Evolutionary conservation across 805 yeast species (phyloP).

Genomic region (Ogataea wickerhamii): DNA sequence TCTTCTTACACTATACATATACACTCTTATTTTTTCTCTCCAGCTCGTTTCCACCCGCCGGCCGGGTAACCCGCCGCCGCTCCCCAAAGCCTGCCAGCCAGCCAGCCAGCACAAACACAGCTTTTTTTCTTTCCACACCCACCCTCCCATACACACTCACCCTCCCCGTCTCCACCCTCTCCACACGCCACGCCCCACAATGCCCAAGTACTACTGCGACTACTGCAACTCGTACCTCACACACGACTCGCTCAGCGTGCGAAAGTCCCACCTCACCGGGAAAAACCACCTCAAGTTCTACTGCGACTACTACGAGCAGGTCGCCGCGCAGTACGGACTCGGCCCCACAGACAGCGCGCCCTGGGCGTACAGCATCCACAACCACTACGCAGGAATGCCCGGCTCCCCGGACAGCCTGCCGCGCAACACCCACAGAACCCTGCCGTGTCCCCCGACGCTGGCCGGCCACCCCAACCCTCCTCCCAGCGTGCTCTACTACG

Average conservation of each 20-base stretch:
- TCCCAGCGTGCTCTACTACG: conserved; percentile 28
- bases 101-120: too few relatives aligned
- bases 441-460: conserved; percentile 30
- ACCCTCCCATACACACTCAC: too few relatives aligned
- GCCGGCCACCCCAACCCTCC: conserved; percentile 36
- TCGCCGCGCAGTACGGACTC: conserved; percentile 21
- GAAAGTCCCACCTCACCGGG: conserved; percentile 77
- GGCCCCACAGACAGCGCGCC: conserved; percentile 25
- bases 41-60: too few relatives aligned
- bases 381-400: conserved; percentile 36
- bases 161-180: too few relatives aligned
- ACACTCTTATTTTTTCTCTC: too few relatives aligned
- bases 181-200: conserved; percentile 18
- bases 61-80: too few relatives aligned
- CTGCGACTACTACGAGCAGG: conserved; percentile 67
- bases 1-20: too few relatives aligned
- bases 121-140: too few relatives aligned
- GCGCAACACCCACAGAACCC: conserved; percentile 8
- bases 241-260: conserved; percentile 83
- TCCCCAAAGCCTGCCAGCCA: too few relatives aligned
- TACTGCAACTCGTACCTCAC: conserved; percentile 81
- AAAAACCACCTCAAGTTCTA: conserved; percentile 69
- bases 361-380: conserved; percentile 36
- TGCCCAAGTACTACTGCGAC: conserved; percentile 79
- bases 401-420: conserved; percentile 23